Conservation (phyloP, 345 rosid species). For the Lenwebbia sp. region DNA sequence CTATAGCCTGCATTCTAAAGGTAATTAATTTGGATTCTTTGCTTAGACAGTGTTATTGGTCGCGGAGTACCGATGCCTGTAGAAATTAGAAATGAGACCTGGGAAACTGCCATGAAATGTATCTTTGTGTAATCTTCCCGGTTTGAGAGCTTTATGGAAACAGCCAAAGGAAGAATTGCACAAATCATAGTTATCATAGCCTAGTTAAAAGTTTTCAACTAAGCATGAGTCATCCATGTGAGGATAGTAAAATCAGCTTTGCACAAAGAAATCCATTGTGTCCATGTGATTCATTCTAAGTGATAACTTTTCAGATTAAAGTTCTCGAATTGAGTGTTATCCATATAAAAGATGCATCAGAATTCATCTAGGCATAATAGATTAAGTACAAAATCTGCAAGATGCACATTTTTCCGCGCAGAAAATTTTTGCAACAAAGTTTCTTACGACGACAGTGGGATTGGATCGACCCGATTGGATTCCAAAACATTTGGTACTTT, state of each 20-base stretch:
- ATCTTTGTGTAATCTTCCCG: no score
- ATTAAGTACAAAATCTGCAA: neutral
- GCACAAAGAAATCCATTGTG: neutral
- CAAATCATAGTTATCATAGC: no score
- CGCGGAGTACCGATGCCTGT: no score
- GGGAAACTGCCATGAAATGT: no score
- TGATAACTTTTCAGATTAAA: neutral
- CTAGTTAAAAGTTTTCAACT: no score
- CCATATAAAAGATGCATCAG: neutral
- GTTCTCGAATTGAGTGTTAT: neutral
- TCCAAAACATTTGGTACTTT: neutral
- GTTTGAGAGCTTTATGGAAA: no score
- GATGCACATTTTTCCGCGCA: neutral
- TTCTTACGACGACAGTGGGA: no score
- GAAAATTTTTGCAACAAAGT: neutral
- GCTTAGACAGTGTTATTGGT: neutral
- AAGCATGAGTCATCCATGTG: neutral
- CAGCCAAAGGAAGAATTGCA: no score
- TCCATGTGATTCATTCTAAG: neutral
- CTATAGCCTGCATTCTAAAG: neutral
- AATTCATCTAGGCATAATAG: neutral
- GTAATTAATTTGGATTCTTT: neutral
- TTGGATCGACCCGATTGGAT: neutral
- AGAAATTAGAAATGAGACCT: no score
- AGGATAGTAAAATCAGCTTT: neutral